These are phyloP conservation scores for Fragaria nilgerrensis DNA, from an alignment of 306 rosid genomes.

Conservation along the genomic window DNA sequence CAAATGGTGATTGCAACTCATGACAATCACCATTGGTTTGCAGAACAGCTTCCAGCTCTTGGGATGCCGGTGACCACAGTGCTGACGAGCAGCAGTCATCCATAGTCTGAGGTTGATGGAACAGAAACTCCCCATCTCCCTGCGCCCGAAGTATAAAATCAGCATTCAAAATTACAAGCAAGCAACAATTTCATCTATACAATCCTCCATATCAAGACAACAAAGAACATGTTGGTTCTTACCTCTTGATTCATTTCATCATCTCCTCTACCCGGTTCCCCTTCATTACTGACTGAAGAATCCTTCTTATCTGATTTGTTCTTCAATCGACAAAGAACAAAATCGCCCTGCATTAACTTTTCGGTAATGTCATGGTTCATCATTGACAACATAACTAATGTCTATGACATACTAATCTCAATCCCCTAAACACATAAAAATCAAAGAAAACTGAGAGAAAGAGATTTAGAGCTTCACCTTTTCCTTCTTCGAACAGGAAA, in stretches of 20 bases:
- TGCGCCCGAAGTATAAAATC: not conserved
- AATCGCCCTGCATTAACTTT: conserved; percentile 10
- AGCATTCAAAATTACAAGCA: conserved; percentile 6
- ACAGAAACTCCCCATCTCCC: not conserved
- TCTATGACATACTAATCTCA: not conserved
- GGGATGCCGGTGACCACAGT: not conserved
- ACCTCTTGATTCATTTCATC: conserved; percentile 6
- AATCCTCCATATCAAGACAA: not conserved
- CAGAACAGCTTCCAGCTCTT: conserved; percentile 18
- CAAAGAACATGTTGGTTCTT: not conserved
- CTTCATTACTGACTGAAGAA: conserved; percentile 18
- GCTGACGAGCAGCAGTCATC: not conserved
- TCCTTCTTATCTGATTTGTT: conserved; percentile 20
- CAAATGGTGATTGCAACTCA: conserved; percentile 4
- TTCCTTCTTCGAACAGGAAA: conserved; percentile 26
- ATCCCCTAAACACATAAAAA: not conserved
- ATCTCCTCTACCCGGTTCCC: conserved; percentile 19
- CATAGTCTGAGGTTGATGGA: not conserved
- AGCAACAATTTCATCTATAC: not conserved
- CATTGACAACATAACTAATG: not conserved
- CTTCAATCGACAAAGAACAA: conserved; percentile 37
- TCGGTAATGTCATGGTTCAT: not conserved
- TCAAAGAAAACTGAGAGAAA: not conserved
- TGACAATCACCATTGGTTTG: conserved; percentile 9
- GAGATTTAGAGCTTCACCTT: not conserved